A percentile compares a stretch with the other conserved stretches of the same genome.
phyloP scores from a whole-genome alignment of 805 yeast species.

The Candida andamanensis region DNA sequence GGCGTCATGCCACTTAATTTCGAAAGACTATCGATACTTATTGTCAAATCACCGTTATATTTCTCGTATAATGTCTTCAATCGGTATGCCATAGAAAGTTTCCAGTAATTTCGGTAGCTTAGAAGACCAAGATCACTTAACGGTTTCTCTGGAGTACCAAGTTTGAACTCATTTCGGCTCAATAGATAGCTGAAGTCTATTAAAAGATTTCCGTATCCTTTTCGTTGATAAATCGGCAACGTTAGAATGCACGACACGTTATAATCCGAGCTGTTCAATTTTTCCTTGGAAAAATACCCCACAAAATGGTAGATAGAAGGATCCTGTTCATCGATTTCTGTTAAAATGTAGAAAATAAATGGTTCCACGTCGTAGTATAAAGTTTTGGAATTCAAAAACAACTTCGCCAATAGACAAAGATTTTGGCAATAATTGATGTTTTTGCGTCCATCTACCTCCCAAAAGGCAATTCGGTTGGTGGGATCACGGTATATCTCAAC shows the following conservation, averaged over 20 bases:
- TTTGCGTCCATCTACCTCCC: slow-evolving; percentile 75
- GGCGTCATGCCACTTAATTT: slow-evolving; percentile 78
- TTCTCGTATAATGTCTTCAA: slow-evolving; percentile 26
- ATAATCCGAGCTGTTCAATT: slow-evolving; percentile 65
- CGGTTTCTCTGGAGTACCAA: slow-evolving; percentile 96
- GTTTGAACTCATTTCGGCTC: slow-evolving; percentile 65
- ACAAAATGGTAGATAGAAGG: slow-evolving; percentile 63
- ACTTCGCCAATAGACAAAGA: slow-evolving; percentile 81
- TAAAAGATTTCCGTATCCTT: slow-evolving; percentile 83
- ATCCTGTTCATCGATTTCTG: slow-evolving; percentile 52
- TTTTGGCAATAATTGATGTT: slow-evolving; percentile 82
- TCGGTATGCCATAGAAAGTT: slow-evolving; percentile 51
- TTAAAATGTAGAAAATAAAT: slow-evolving; percentile 79
- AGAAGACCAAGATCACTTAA: slow-evolving; percentile 78
- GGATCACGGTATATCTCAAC: slow-evolving; percentile 37
- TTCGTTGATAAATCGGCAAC: slow-evolving; percentile 78
- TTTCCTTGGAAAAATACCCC: slow-evolving; percentile 92
- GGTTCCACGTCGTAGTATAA: slow-evolving; percentile 95
- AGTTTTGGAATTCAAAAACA: slow-evolving; percentile 87
- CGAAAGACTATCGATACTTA: slow-evolving; percentile 57
- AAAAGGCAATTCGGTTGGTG: slow-evolving; percentile 24
- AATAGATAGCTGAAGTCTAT: slow-evolving; percentile 86
- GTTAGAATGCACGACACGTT: slow-evolving; percentile 90
- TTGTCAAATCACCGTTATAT: slow-evolving; percentile 6
- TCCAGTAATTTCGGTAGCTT: slow-evolving; percentile 89